These are phyloP conservation scores for Suillus fuscotomentosus DNA, from an alignment of 768 basidiomycete species.

Conservation along the genomic window DNA sequence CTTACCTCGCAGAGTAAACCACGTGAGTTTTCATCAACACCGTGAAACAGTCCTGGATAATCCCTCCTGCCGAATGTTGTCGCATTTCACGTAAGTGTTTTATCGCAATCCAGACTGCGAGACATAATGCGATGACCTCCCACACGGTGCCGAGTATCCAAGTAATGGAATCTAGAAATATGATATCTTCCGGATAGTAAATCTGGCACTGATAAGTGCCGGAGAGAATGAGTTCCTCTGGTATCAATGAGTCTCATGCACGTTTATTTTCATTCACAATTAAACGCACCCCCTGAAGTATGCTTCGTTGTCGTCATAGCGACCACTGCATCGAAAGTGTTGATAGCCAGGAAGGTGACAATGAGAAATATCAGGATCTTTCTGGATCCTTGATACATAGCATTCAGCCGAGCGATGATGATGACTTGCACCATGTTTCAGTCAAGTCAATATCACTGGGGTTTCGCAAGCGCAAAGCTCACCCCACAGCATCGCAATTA, in stretches of 20 bases:
- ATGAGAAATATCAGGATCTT: background rate
- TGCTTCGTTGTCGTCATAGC: fast-evolving
- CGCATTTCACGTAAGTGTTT: background rate
- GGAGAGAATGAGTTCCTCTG: background rate
- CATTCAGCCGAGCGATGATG: background rate
- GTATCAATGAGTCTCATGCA: background rate
- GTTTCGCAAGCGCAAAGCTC: background rate
- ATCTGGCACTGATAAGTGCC: background rate
- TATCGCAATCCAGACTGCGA: background rate
- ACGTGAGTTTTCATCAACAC: background rate
- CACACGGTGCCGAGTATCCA: background rate
- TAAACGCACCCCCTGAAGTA: too few relatives aligned
- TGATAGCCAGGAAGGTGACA: background rate
- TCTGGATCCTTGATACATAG: background rate
- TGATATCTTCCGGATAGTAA: background rate
- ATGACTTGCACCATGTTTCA: background rate
- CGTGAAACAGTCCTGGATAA: background rate
- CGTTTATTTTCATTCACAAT: too few relatives aligned
- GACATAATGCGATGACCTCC: background rate
- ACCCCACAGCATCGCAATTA: background rate
- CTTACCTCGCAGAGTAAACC: background rate
- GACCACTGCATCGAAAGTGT: background rate
- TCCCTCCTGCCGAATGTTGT: background rate
- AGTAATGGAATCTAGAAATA: too few relatives aligned
- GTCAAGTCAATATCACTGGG: background rate